phyloP scores from a whole-genome alignment of 1,284 basidiomycete species.

The Ceratobasidium sp. region DNA sequence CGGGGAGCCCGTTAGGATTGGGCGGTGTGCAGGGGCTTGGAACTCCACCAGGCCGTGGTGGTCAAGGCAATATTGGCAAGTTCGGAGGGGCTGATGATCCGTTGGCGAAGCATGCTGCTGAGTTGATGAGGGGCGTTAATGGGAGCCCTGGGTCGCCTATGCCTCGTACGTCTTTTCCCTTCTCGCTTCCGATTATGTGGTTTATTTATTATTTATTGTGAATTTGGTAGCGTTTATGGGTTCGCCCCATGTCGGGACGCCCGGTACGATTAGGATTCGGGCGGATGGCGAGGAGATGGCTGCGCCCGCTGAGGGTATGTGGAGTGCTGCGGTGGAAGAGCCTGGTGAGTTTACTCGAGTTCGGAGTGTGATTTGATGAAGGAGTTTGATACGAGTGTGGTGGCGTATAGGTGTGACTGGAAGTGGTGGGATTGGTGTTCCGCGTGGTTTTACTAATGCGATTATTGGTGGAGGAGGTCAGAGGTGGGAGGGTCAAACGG shows the following conservation, averaged over 20 bases:
- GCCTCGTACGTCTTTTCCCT: too few species aligned
- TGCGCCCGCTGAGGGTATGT: slow-evolving; percentile 4
- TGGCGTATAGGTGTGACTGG: not conserved
- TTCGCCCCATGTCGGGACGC: not conserved
- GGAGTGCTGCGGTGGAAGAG: slow-evolving; percentile 4
- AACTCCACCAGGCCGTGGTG: too few species aligned
- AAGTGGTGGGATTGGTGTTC: slow-evolving; percentile 34
- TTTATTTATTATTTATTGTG: slow-evolving; percentile 6
- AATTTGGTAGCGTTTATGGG: not conserved
- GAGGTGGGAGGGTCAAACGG: slow-evolving; percentile 14
- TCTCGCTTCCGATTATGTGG: not conserved
- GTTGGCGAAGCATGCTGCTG: slow-evolving; percentile 27
- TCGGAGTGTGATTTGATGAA: not conserved
- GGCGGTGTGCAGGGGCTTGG: too few species aligned
- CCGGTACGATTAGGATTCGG: slow-evolving; percentile 24
- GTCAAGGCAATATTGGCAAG: not conserved
- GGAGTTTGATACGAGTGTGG: not conserved
- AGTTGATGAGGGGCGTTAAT: slow-evolving; percentile 34
- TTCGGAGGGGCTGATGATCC: slow-evolving; percentile 29
- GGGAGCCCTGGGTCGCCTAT: not conserved
- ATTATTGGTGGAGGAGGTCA: slow-evolving; percentile 25
- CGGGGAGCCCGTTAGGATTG: too few species aligned
- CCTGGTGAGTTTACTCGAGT: not conserved
- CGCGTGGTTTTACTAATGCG: slow-evolving; percentile 30
- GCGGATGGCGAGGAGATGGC: slow-evolving; percentile 22